Percentiles rank a stretch among this genome's conserved stretches.
These are phyloP conservation scores for Cynara cardunculus DNA, from an alignment of 129 eudicot species.

Conservation along the genomic window DNA sequence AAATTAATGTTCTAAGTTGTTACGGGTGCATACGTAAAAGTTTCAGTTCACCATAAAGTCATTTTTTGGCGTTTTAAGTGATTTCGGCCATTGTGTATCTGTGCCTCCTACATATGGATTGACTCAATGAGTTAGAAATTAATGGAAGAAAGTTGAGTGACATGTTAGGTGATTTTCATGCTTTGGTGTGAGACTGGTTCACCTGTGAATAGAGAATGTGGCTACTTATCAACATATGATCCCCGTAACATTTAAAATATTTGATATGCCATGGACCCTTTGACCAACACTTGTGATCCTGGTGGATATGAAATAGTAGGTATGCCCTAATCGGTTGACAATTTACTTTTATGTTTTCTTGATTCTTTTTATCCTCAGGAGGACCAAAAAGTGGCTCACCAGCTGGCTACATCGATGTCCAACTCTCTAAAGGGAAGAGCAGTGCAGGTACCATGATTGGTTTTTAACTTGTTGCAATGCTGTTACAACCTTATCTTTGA, in stretches of 20 bases:
- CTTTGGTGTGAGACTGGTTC: too few relatives aligned
- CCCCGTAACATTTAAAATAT: not conserved
- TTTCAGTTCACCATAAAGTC: too few relatives aligned
- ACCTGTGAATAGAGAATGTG: not conserved
- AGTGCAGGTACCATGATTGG: constrained; percentile 53
- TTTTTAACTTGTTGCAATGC: not conserved
- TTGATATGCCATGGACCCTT: not conserved
- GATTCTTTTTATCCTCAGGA: constrained; percentile 45
- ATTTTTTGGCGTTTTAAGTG: too few relatives aligned
- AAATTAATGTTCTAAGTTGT: too few relatives aligned
- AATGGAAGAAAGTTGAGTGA: too few relatives aligned
- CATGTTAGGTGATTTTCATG: too few relatives aligned
- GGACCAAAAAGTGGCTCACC: constrained; percentile 65
- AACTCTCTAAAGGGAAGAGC: constrained; percentile 81
- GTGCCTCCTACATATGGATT: too few relatives aligned
- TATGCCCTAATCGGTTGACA: not conserved
- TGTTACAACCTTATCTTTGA: not conserved
- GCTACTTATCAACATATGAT: not conserved
- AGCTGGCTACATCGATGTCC: constrained; percentile 63
- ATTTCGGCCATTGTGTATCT: too few relatives aligned
- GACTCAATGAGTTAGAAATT: too few relatives aligned
- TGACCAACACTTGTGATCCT: not conserved
- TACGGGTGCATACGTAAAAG: too few relatives aligned
- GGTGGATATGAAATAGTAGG: not conserved
- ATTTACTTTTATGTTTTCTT: not conserved